These are phyloP conservation scores for Macadamia integrifolia DNA, from an alignment of 164 flowering plant genomes.

Conservation along the genomic window DNA sequence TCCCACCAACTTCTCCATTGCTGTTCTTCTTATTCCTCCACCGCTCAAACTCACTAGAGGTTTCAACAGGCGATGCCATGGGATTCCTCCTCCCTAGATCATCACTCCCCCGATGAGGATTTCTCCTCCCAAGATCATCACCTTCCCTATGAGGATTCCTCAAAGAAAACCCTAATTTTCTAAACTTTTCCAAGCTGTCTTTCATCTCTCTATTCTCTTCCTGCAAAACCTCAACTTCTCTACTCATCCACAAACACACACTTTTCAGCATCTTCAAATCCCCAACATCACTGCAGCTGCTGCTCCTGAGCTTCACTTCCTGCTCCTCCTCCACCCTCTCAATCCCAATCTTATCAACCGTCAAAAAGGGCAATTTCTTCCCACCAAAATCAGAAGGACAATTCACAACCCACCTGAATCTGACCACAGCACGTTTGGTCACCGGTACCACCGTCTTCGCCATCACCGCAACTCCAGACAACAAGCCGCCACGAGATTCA, in stretches of 20 bases:
- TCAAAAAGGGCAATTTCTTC: slow-evolving; percentile 50
- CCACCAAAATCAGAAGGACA: slow-evolving; percentile 17
- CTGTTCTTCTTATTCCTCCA: slow-evolving; percentile 48
- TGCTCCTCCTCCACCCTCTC: slow-evolving; percentile 50
- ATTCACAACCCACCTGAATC: background rate
- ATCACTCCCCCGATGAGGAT: slow-evolving; percentile 11
- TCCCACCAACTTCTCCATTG: slow-evolving; percentile 26
- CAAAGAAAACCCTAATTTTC: slow-evolving; percentile 9
- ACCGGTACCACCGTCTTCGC: background rate
- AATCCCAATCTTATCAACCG: slow-evolving; percentile 62
- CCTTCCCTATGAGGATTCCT: slow-evolving; percentile 12
- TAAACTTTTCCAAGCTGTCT: slow-evolving; percentile 40
- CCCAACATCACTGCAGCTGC: slow-evolving; percentile 13
- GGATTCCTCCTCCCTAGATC: slow-evolving; percentile 16
- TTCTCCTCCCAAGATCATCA: slow-evolving; percentile 20
- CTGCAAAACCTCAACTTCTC: slow-evolving; percentile 58
- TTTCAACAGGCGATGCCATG: slow-evolving; percentile 11
- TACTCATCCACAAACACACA: slow-evolving; percentile 64
- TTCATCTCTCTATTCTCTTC: slow-evolving; percentile 58
- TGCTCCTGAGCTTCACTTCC: slow-evolving; percentile 20
- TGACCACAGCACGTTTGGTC: background rate
- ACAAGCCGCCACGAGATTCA: background rate
- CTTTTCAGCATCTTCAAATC: slow-evolving; percentile 51
- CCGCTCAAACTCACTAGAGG: slow-evolving; percentile 31
- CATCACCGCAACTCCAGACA: background rate